Conservation (phyloP, 306 rosid species). For the Cicer pinnatifidum region DNA sequence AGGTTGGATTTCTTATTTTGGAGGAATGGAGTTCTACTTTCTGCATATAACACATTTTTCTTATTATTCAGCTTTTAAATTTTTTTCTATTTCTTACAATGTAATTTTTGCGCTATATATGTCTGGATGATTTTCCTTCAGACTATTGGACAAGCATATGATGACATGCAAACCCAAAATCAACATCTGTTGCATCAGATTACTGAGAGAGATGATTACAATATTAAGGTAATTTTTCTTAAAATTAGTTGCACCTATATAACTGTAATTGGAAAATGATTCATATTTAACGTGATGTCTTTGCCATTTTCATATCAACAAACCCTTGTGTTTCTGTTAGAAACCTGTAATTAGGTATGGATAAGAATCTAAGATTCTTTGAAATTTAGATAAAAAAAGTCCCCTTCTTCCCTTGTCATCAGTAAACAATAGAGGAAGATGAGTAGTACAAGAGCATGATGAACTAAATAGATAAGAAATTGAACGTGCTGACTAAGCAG, state of each 20-base stretch:
- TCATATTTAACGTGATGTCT: background rate
- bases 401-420: background rate
- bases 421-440: background rate
- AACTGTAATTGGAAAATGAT: constrained; percentile 20
- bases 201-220: constrained; percentile 96
- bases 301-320: constrained; percentile 6
- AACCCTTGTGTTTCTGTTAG: background rate
- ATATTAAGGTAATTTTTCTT: constrained; percentile 77
- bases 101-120: constrained; percentile 33
- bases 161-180: constrained; percentile 97
- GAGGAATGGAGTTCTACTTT: constrained; percentile 33
- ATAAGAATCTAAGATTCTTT: background rate
- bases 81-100: constrained; percentile 9
- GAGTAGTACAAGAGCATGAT: background rate
- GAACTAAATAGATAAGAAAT: background rate
- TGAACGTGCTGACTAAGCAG: background rate
- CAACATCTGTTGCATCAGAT: constrained; percentile 95
- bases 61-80: constrained; percentile 6
- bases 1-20: constrained; percentile 58
- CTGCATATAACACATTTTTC: constrained; percentile 15
- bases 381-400: background rate
- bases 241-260: constrained; percentile 7
- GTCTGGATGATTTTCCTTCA: constrained; percentile 48
- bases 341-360: constrained; percentile 4
- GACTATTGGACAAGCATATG: constrained; percentile 98